Evolutionary conservation across 2,329 filamentous ascomycete species (phyloP).

Genomic region (Trichoderma sp.): DNA sequence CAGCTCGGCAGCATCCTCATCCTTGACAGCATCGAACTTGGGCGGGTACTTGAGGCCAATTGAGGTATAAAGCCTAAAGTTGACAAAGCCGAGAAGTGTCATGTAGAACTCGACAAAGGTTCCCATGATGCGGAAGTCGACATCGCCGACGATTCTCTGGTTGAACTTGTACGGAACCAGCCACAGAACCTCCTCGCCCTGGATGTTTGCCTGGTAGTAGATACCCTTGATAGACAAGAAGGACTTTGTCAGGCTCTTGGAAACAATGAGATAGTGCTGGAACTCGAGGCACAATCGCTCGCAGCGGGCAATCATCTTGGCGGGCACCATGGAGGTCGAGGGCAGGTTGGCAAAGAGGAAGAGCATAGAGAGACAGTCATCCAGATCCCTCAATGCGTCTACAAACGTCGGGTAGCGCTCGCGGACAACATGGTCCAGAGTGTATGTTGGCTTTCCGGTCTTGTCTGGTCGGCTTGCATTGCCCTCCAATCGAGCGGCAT

Average conservation of each 20-base stretch:
- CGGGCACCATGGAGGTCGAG: constrained; percentile 81
- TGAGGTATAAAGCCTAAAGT: constrained; percentile 90
- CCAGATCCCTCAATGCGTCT: constrained; percentile 88
- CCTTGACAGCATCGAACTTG: constrained; percentile 83
- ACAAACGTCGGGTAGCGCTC: constrained; percentile 97
- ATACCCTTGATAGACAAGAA: constrained; percentile 99
- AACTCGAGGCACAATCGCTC: constrained; percentile 93
- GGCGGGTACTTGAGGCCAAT: constrained; percentile 92
- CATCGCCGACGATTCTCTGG: constrained; percentile 86
- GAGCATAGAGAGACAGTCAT: constrained; percentile 94
- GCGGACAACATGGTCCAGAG: constrained; percentile 93
- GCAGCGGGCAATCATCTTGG: constrained; percentile 94
- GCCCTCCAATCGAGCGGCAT: constrained; percentile 80
- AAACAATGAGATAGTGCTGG: constrained; percentile 93
- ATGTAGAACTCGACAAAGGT: constrained; percentile 99
- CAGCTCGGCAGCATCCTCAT: constrained; percentile 85
- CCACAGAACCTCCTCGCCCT: constrained; percentile 96
- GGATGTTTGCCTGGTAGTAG: constrained; percentile 97
- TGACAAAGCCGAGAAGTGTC: constrained; percentile 90
- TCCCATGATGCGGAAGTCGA: constrained; percentile 98
- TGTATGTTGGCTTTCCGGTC: constrained; percentile 84
- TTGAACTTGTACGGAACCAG: constrained; percentile 98
- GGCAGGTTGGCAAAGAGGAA: constrained; percentile 97
- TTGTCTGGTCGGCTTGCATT: constrained; percentile 88
- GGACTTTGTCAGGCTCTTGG: constrained; percentile 87